Conservation (phyloP, 352 stramenopile species). For the Globisporangium cylindrosporum region DNA sequence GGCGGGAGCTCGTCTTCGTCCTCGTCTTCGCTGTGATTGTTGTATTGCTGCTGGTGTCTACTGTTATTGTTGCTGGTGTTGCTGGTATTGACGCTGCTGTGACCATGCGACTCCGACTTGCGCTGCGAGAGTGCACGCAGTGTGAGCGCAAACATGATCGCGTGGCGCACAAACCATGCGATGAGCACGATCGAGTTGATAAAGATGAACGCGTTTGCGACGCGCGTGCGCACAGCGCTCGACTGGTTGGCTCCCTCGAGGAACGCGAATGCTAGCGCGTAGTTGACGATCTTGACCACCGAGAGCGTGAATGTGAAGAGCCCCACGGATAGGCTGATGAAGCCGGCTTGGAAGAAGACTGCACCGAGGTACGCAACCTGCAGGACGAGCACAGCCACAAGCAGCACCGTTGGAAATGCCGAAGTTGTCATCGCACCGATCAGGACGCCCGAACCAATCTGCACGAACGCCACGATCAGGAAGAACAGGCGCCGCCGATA, state of each 20-base stretch:
- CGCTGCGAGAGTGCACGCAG: constrained; percentile 11
- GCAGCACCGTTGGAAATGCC: constrained; percentile 27
- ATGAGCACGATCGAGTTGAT: constrained; percentile 64
- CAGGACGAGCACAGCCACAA: constrained; percentile 45
- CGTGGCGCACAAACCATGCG: constrained; percentile 57
- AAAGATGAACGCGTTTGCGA: constrained; percentile 60
- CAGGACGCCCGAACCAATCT: constrained; percentile 50
- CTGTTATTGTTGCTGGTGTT: background rate
- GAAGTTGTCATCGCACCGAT: constrained; percentile 50
- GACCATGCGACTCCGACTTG: background rate
- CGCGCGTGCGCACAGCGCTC: constrained; percentile 24
- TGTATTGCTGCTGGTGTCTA: background rate
- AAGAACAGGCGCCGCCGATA: constrained; percentile 75
- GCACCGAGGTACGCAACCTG: constrained; percentile 50
- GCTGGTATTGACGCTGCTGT: background rate
- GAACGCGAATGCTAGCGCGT: constrained; percentile 53
- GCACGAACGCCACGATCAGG: constrained; percentile 43
- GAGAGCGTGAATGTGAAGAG: constrained; percentile 47
- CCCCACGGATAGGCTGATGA: constrained; percentile 33
- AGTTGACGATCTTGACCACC: constrained; percentile 61
- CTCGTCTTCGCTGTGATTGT: constrained; percentile 5
- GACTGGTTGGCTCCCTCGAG: constrained; percentile 42
- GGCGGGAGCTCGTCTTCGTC: constrained; percentile 4
- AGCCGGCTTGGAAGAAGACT: constrained; percentile 44
- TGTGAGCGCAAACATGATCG: constrained; percentile 38